Evolutionary conservation across 148 eudicot genomes (phyloP), one percentile per base, ranked within the genome.

Genomic region (Gaultheria prostrata): DNA sequence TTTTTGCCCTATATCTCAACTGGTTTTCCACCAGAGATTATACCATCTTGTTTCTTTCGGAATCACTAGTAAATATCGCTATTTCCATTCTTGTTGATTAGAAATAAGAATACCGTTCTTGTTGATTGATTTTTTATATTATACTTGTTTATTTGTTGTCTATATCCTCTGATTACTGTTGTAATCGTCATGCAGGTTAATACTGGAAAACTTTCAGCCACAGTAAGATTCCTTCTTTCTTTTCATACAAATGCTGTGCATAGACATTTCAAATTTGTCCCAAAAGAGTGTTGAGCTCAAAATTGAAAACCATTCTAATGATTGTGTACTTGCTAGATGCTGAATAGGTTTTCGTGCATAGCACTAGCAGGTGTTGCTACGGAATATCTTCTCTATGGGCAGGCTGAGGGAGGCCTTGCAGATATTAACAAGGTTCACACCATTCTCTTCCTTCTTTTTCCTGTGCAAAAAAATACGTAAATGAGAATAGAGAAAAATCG

Each of bases 331-430:
- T 72, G 79, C 77, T 85, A 97, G 98, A 93, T 88, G 92, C 82
- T 97, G 86, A 97, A 97, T 91, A 93, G 92, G 88, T 97, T 97
- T 83, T 89, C 99, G 30, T 97, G 98, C 83, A 92, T 95, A 84
- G 99, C 98, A 63, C 88, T 97, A 85, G 99, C 98, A 9, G 99
- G 99, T 21, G 92, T 97, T 76, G 98, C 94, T 69, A 92, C 99
- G 20, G 98, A 95, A 84, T 97, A 94, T 87, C 89, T 95, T 67
- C 89, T 94, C 53, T 92, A 91, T 85, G 99, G 98, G 70, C 88
- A 81, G 83, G 94, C 99, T 45, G 99, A 95, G 87, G 99, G 99
- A 78, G 99, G 98, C 76, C 92, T 92, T 79, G 80, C 92, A 65
- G 99, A 97, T 87, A 92, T 97, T 43, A 93, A 89, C 80, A 83